Percentiles rank a stretch among this genome's conserved stretches.
phyloP scores from a whole-genome alignment of 2,329 filamentous ascomycete genomes.

The Claviceps digitariae region DNA sequence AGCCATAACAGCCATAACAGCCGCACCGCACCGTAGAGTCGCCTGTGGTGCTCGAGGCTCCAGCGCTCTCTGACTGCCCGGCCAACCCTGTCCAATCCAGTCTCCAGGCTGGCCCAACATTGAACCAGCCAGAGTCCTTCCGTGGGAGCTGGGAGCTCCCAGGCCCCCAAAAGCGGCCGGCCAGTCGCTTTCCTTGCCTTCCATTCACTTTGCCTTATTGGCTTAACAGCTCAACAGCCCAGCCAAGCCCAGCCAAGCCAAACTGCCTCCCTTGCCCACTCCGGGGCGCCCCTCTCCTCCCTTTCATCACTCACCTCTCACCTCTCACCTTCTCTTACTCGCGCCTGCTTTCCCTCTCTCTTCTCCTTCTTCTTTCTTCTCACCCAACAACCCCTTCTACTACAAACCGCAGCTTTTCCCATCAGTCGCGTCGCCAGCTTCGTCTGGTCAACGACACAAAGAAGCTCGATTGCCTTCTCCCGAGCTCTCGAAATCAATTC shows the following conservation, averaged over 20 bases:
- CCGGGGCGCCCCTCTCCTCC: background rate
- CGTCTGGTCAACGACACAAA: conserved; percentile 2
- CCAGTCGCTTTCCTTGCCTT: no score
- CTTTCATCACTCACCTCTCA: background rate
- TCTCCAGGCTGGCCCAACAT: no score
- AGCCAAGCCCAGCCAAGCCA: background rate
- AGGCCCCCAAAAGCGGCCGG: no score
- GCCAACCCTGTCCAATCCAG: no score
- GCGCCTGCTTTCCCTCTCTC: conserved; percentile 4
- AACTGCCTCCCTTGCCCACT: background rate
- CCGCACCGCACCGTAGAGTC: no score
- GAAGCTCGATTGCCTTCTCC: background rate
- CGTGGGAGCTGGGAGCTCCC: no score
- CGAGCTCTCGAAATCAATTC: background rate
- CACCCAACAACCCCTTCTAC: conserved; percentile 5
- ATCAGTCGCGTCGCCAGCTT: conserved; percentile 2
- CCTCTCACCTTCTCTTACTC: background rate
- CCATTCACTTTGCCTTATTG: no score
- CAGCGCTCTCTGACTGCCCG: no score
- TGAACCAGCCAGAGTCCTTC: no score
- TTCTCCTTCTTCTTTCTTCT: conserved; percentile 1
- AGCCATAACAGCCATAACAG: no score
- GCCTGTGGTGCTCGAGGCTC: no score
- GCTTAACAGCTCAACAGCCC: background rate
- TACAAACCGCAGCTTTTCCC: conserved; percentile 2